Percentiles rank a stretch among this genome's conserved stretches.
These are phyloP conservation scores for Neotropicomus parvogracilis DNA, from an alignment of 1,284 basidiomycete genomes.

Conservation along the genomic window DNA sequence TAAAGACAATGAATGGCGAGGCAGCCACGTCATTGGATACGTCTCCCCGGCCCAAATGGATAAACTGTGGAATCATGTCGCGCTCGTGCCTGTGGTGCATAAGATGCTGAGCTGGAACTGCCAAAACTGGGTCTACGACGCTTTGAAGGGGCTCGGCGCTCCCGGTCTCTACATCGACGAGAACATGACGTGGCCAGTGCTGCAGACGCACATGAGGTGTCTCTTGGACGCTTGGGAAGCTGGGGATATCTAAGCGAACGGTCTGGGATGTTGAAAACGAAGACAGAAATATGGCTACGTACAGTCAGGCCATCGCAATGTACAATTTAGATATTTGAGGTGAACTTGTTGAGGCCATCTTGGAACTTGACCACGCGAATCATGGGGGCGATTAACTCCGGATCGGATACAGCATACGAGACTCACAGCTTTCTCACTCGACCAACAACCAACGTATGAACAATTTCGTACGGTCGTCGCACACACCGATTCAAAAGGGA, in stretches of 20 bases:
- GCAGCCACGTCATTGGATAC: constrained; percentile 15
- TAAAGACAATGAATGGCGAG: constrained; percentile 16
- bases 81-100: constrained; percentile 10
- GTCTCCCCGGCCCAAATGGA: constrained; percentile 13
- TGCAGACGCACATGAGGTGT: constrained; percentile 16
- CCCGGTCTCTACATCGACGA: constrained; percentile 12
- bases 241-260: constrained; percentile 11
- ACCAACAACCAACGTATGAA: no score
- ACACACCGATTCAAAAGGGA: no score
- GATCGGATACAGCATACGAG: no score
- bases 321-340: not conserved
- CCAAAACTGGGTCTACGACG: constrained; percentile 20
- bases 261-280: not conserved
- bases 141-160: constrained; percentile 1
- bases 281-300: no score
- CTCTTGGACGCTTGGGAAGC: constrained; percentile 19
- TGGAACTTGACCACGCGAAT: no score
- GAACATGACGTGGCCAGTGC: constrained; percentile 9
- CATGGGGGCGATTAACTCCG: no score
- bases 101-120: constrained; percentile 14
- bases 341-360: no score
- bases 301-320: not conserved
- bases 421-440: no score
- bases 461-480: no score
- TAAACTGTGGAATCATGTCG: constrained; percentile 8